phyloP scores from a whole-genome alignment of 805 yeast genomes.

The Yamadazyma paraphyllophila region DNA sequence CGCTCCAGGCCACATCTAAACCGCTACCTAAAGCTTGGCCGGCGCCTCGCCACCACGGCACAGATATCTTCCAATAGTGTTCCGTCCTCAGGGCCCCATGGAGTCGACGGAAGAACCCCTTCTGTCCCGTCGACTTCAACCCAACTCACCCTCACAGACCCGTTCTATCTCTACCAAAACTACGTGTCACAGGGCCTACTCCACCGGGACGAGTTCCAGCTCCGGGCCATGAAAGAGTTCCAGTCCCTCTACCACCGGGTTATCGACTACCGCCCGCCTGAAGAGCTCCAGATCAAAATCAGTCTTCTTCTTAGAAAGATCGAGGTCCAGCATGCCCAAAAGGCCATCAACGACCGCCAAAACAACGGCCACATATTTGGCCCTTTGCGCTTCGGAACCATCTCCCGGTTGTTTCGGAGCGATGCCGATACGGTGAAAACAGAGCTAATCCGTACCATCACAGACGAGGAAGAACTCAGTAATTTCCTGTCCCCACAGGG shows the following conservation, averaged over 20 bases:
- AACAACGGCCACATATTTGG: slow-evolving; percentile 9
- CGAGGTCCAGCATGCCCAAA: slow-evolving; percentile 32
- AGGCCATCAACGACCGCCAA: slow-evolving; percentile 9
- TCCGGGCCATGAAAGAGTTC: slow-evolving; percentile 60
- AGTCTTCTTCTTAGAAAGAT: slow-evolving; percentile 36
- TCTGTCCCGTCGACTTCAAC: not conserved
- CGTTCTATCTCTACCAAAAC: slow-evolving; percentile 54
- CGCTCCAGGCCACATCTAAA: no score
- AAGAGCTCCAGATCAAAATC: slow-evolving; percentile 43
- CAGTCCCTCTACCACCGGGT: slow-evolving; percentile 59
- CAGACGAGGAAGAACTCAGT: slow-evolving; percentile 60
- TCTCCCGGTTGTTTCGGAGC: slow-evolving; percentile 21
- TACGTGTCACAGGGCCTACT: slow-evolving; percentile 51
- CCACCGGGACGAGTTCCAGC: slow-evolving; percentile 55
- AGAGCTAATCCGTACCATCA: slow-evolving; percentile 48
- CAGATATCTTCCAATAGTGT: not conserved
- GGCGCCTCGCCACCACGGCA: not conserved
- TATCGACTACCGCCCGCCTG: slow-evolving; percentile 57
- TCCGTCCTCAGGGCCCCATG: slow-evolving; percentile 30
- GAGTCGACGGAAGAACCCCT: slow-evolving; percentile 39
- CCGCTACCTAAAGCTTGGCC: no score
- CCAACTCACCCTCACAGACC: slow-evolving; percentile 55
- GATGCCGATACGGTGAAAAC: slow-evolving; percentile 29
- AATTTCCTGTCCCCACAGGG: slow-evolving; percentile 64
- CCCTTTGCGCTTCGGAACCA: slow-evolving; percentile 5